phyloP scores from a whole-genome alignment of 2,329 filamentous ascomycete genomes.

The Fusarium pilosicola region DNA sequence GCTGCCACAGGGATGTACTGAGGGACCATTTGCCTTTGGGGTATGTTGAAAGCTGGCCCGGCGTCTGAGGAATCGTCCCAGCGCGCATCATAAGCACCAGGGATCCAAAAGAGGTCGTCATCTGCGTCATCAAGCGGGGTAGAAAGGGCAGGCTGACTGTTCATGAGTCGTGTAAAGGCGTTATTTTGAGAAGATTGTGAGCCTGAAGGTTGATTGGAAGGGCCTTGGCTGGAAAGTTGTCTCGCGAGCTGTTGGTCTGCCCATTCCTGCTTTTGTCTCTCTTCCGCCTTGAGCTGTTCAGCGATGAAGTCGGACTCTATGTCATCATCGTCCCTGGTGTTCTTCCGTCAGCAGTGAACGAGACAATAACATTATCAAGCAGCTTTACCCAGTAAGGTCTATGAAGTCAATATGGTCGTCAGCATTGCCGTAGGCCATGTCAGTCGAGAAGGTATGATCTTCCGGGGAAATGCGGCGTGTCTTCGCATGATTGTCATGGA shows the following conservation, averaged over 20 bases:
- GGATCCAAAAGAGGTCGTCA: conserved; percentile 7
- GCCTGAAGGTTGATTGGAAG: neutral
- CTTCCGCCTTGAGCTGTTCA: conserved; percentile 50
- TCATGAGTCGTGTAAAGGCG: conserved; percentile 46
- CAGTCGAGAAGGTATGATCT: conserved; percentile 11
- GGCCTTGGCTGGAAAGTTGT: conserved; percentile 41
- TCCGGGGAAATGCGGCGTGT: conserved; percentile 48
- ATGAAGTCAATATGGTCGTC: conserved; percentile 46
- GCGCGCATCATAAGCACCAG: conserved; percentile 35
- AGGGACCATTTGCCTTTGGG: neutral
- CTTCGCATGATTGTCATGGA: conserved; percentile 41
- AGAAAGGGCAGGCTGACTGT: conserved; percentile 38
- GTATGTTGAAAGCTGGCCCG: neutral
- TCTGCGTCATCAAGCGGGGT: neutral
- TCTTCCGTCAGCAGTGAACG: conserved; percentile 1
- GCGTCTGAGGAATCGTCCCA: conserved; percentile 30
- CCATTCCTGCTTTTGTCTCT: conserved; percentile 45
- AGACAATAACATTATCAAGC: neutral
- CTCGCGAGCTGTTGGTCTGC: conserved; percentile 45
- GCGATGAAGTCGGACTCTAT: conserved; percentile 42
- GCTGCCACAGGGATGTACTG: neutral
- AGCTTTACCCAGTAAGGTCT: conserved; percentile 56
- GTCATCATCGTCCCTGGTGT: conserved; percentile 48
- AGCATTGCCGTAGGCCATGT: conserved; percentile 10
- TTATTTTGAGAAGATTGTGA: conserved; percentile 19